phyloP scores from a whole-genome alignment of 768 basidiomycete genomes.

The Tricholomella constricta region DNA sequence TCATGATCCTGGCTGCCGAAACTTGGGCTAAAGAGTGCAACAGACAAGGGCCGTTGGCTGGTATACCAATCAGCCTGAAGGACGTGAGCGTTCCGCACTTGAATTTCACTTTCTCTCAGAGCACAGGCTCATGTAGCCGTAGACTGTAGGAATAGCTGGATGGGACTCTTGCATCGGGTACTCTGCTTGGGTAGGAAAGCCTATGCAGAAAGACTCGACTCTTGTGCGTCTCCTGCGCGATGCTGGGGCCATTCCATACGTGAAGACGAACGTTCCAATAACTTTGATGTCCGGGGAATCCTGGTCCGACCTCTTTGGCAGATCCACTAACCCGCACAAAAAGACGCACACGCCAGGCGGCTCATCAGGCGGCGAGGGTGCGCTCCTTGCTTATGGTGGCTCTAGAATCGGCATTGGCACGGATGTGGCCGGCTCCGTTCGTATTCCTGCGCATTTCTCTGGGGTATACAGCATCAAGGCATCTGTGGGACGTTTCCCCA shows the following conservation, averaged over 20 bases:
- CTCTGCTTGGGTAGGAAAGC: slow-evolving; percentile 48
- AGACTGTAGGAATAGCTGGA: slow-evolving; percentile 55
- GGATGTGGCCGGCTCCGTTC: slow-evolving; percentile 70
- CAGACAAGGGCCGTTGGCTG: slow-evolving; percentile 45
- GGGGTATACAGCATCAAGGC: slow-evolving; percentile 62
- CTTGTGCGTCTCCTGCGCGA: slow-evolving; percentile 54
- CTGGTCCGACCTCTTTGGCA: slow-evolving; percentile 58
- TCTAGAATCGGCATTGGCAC: slow-evolving; percentile 66
- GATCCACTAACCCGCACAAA: slow-evolving; percentile 63
- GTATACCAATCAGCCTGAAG: slow-evolving; percentile 57
- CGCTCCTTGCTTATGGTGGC: slow-evolving; percentile 61
- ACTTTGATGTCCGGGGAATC: slow-evolving; percentile 64
- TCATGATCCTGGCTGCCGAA: slow-evolving; percentile 47
- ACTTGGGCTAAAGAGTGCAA: slow-evolving; percentile 32
- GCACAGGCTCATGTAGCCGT: slow-evolving; percentile 8
- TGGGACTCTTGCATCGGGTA: slow-evolving; percentile 64
- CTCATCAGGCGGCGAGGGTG: slow-evolving; percentile 68
- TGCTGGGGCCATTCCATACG: slow-evolving; percentile 66
- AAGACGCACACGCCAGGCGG: slow-evolving; percentile 59
- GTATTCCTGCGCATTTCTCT: slow-evolving; percentile 66
- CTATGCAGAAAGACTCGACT: slow-evolving; percentile 47
- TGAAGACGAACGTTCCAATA: slow-evolving; percentile 67
- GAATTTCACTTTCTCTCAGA: slow-evolving; percentile 7
- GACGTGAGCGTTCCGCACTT: slow-evolving; percentile 30
- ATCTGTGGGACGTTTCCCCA: slow-evolving; percentile 49